phyloP scores from a whole-genome alignment of 129 eudicot genomes.

The Rutidosis leptorrhynchoides region DNA sequence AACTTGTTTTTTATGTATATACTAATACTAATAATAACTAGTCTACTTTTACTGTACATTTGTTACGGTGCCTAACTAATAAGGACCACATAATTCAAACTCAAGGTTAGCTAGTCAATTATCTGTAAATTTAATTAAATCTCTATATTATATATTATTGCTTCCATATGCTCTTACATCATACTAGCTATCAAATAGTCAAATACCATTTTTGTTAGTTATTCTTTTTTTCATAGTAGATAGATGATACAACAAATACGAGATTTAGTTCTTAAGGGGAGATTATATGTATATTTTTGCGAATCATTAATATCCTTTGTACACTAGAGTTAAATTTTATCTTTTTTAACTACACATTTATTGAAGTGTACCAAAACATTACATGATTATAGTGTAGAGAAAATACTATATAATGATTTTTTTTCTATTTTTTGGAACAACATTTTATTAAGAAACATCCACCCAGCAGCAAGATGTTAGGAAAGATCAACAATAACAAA shows the following conservation, averaged over 20 bases:
- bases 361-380: too few relatives aligned
- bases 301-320: too few relatives aligned
- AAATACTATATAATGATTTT: too few relatives aligned
- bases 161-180: constrained; percentile 29
- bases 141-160: constrained; percentile 15
- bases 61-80: constrained; percentile 26
- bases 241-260: background rate
- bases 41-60: constrained; percentile 16
- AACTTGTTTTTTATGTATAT: background rate
- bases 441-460: too few relatives aligned
- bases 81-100: constrained; percentile 8
- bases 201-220: background rate
- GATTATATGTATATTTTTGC: too few relatives aligned
- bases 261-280: background rate
- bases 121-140: background rate
- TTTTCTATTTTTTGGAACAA: too few relatives aligned
- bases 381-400: too few relatives aligned
- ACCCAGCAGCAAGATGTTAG: too few relatives aligned
- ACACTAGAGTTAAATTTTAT: too few relatives aligned
- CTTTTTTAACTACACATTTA: too few relatives aligned
- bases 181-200: background rate
- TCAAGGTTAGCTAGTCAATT: constrained; percentile 14
- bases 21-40: too few relatives aligned
- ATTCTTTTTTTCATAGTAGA: background rate
- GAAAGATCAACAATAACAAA: too few relatives aligned